Conservation (phyloP, 345 rosid species). For the Murraya koenigii region DNA sequence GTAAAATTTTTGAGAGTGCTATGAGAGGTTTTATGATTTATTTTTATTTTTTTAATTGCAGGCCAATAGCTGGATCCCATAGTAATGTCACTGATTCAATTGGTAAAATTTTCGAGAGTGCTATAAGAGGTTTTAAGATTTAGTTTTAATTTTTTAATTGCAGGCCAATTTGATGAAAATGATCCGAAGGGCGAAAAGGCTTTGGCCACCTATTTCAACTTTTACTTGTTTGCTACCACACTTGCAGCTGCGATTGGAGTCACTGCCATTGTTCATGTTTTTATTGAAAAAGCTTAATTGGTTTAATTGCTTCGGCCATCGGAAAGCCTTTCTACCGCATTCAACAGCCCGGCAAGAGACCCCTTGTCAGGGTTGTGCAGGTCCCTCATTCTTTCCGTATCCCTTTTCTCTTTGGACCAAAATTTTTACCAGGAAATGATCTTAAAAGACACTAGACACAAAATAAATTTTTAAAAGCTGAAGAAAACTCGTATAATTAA, state of each 20-base stretch:
- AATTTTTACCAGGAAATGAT: no score
- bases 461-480: no score
- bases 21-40: background rate
- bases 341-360: conserved; percentile 29
- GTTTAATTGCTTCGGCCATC: conserved; percentile 25
- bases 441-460: no score
- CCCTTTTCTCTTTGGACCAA: no score
- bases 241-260: conserved; percentile 48
- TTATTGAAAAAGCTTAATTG: conserved; percentile 31
- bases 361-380: conserved; percentile 34
- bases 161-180: conserved; percentile 47
- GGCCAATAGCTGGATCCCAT: conserved; percentile 7
- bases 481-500: no score
- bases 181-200: conserved; percentile 30
- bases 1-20: no score
- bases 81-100: no score
- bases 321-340: conserved; percentile 51
- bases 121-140: background rate
- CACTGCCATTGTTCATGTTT: conserved; percentile 43
- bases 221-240: conserved; percentile 23
- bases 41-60: background rate
- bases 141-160: background rate
- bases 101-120: no score
- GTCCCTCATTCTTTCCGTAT: conserved; percentile 6
- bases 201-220: conserved; percentile 48